Base-by-base conservation (phyloP, 768 basidiomycete genomes). In the Nidula microcarpa region DNA sequence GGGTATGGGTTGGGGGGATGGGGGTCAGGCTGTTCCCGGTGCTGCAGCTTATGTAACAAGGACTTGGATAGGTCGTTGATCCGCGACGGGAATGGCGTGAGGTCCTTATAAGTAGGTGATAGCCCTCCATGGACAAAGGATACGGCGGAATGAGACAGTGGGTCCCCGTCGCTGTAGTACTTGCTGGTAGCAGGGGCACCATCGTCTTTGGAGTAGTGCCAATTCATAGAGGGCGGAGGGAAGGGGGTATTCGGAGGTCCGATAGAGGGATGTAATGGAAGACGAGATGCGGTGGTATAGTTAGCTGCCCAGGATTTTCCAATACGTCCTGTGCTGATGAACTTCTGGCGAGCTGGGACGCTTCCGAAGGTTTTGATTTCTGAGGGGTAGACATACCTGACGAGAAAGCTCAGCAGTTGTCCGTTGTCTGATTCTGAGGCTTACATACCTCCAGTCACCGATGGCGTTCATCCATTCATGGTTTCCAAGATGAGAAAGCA, bases 401-500 rank as follows among this genome's bases (percentile, higher is more conserved):
- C 16, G 30, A 55, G 36, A 18, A 11, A 46, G 11, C 39, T 16
- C 44, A 23, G 23, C 23, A 1, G 23, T 23, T 23, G 23, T 23
- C 23, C 23, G 23, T 3, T 23, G 23, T 23, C 23, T 23, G 3
- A 23, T 23, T 23, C 23, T 23, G 23, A 23, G 23, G 23, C 23
- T 23, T n/a, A 66, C 56, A 62, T 65, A 89, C 86, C 90, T 84
- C 92, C 92, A 95, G 67, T 95, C 93, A 55, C 89, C 89, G 54
- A 92, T 86, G 11, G 81, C 84, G 58, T 95, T 95, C 93, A 98
- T 97, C 77, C 87, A 86, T 67, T 98, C 97, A 60, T 99, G 97
- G 66, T 99, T 99, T 23, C 97, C 97, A 34, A 98, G 73, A 51
- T 91, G 79, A 10, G 81, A 85, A 33, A 96, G 64, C 11, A 99